A percentile compares a stretch with the other conserved stretches of the same genome.
phyloP scores from a whole-genome alignment of 352 stramenopile genomes.

The Phytophthora idaei region DNA sequence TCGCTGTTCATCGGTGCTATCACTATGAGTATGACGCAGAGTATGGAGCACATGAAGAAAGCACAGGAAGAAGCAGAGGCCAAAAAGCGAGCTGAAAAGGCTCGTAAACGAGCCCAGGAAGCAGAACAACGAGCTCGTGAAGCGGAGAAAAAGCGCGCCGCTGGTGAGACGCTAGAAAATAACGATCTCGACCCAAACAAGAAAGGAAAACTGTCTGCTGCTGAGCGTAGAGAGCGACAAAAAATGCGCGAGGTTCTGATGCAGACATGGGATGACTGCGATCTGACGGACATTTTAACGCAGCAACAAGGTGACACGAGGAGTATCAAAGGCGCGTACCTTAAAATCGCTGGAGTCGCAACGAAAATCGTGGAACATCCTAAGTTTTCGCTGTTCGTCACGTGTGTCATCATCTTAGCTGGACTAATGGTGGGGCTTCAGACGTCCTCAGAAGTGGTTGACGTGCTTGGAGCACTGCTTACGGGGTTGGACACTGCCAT shows the following conservation, averaged over 20 bases:
- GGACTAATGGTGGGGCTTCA: constrained; percentile 82
- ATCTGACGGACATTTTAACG: constrained; percentile 65
- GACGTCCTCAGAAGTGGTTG: constrained; percentile 56
- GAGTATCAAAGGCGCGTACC: constrained; percentile 57
- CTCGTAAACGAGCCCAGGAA: constrained; percentile 57
- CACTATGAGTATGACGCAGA: constrained; percentile 91
- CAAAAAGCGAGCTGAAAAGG: constrained; percentile 67
- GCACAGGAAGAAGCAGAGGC: constrained; percentile 68
- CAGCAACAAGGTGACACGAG: constrained; percentile 54
- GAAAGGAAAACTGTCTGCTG: constrained; percentile 52
- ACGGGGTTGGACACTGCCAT: constrained; percentile 66
- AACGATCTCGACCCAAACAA: constrained; percentile 6
- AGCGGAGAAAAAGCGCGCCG: constrained; percentile 42
- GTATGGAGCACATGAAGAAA: constrained; percentile 88
- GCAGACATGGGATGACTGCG: constrained; percentile 79
- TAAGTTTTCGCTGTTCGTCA: constrained; percentile 75
- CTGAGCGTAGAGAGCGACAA: constrained; percentile 63
- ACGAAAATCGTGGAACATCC: constrained; percentile 65
- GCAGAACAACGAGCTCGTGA: constrained; percentile 54
- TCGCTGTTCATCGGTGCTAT: constrained; percentile 91
- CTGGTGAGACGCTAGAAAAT: constrained; percentile 7
- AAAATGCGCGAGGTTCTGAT: constrained; percentile 80
- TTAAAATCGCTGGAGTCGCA: constrained; percentile 44
- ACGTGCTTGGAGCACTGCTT: constrained; percentile 58
- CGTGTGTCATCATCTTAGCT: constrained; percentile 73